These are phyloP conservation scores for Tanacetum coccineum DNA, from an alignment of 129 eudicot genomes.

Conservation along the genomic window DNA sequence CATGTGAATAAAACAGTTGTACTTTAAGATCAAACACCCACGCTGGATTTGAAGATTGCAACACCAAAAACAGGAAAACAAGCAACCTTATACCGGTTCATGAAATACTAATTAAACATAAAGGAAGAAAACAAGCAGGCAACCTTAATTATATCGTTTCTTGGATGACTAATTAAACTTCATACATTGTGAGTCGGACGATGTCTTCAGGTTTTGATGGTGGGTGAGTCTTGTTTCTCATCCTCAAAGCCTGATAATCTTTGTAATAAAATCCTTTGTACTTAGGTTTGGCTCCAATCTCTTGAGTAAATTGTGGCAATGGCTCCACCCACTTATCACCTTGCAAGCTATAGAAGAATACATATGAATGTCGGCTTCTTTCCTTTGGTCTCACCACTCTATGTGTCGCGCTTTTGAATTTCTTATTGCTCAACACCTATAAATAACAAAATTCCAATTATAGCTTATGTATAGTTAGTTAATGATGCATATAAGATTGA, in stretches of 20 bases:
- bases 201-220: slow-evolving; percentile 54
- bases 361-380: slow-evolving; percentile 42
- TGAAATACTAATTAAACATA: background rate
- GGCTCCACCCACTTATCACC: slow-evolving; percentile 71
- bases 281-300: slow-evolving; percentile 39
- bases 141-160: background rate
- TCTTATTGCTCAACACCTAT: slow-evolving; percentile 55
- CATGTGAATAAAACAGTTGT: too few relatives aligned
- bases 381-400: slow-evolving; percentile 47
- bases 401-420: slow-evolving; percentile 59
- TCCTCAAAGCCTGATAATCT: slow-evolving; percentile 53
- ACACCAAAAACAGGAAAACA: too few relatives aligned
- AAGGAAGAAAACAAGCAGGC: background rate
- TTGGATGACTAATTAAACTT: slow-evolving; percentile 11
- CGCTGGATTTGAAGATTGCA: too few relatives aligned
- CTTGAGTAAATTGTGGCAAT: slow-evolving; percentile 39
- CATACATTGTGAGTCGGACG: slow-evolving; percentile 38
- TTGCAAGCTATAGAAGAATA: slow-evolving; percentile 40
- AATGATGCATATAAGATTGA: background rate
- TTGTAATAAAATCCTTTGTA: slow-evolving; percentile 52
- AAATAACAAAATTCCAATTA: background rate
- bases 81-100: background rate
- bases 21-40: too few relatives aligned
- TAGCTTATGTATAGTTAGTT: background rate
- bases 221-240: slow-evolving; percentile 65